phyloP scores from a whole-genome alignment of 2,329 filamentous ascomycete species.

The Cladophialophora chaetospira region DNA sequence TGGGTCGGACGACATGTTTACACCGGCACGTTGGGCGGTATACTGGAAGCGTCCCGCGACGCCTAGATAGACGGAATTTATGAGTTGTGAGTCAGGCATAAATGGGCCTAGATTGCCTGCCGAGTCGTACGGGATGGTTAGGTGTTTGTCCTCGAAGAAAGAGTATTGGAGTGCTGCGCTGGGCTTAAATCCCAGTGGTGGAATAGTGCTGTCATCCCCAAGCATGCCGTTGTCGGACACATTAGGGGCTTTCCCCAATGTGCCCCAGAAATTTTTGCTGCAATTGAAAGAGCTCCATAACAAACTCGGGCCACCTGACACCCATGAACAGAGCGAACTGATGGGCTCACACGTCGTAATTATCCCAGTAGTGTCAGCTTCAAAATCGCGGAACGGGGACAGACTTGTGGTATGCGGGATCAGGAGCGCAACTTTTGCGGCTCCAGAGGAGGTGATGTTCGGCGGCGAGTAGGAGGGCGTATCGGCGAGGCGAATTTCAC shows the following conservation, averaged over 20 bases:
- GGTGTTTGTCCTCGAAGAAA: slow-evolving; percentile 25
- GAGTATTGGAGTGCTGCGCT: slow-evolving; percentile 27
- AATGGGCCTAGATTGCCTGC: slow-evolving; percentile 17
- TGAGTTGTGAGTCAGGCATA: slow-evolving; percentile 26
- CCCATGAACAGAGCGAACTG: slow-evolving; percentile 25
- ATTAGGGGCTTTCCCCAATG: slow-evolving; percentile 26
- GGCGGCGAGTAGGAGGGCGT: not conserved
- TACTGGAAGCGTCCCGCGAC: slow-evolving; percentile 24
- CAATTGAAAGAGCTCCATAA: slow-evolving; percentile 31
- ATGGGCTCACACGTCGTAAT: slow-evolving; percentile 28
- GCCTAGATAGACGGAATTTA: slow-evolving; percentile 28
- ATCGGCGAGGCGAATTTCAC: slow-evolving; percentile 22
- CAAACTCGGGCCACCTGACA: slow-evolving; percentile 7
- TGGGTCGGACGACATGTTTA: slow-evolving; percentile 20
- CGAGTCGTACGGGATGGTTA: slow-evolving; percentile 27
- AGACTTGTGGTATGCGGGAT: slow-evolving; percentile 20
- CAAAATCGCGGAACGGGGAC: slow-evolving; percentile 22
- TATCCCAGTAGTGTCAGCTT: slow-evolving; percentile 27
- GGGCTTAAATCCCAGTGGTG: slow-evolving; percentile 27
- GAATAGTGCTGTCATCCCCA: slow-evolving; percentile 20
- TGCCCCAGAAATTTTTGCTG: slow-evolving; percentile 29
- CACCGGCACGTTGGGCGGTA: slow-evolving; percentile 18
- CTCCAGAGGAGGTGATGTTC: slow-evolving; percentile 6
- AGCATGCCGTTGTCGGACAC: slow-evolving; percentile 13
- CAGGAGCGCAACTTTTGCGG: slow-evolving; percentile 24